A percentile compares a stretch with the other conserved stretches of the same genome.
phyloP scores from a whole-genome alignment of 768 basidiomycete genomes.

The Macrolepiota fuliginosa region DNA sequence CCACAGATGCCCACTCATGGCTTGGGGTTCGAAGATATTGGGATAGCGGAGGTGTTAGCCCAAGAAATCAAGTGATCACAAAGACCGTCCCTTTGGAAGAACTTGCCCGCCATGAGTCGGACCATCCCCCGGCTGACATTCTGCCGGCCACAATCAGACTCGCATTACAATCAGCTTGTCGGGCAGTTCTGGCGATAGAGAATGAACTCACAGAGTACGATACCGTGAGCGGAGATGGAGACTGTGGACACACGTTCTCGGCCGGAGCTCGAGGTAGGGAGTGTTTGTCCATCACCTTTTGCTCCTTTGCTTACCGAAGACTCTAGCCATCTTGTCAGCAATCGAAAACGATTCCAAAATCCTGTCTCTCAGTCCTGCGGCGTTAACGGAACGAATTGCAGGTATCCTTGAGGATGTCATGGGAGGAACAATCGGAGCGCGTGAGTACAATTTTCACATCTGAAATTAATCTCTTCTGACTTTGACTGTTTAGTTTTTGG shows the following conservation, averaged over 20 bases:
- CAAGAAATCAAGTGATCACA: not conserved
- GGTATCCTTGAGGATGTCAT: conserved; percentile 47
- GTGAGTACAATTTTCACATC: conserved; percentile 25
- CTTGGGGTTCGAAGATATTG: conserved; percentile 30
- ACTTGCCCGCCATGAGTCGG: not conserved
- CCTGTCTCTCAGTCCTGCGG: conserved; percentile 9
- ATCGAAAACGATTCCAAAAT: not conserved
- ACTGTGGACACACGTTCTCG: conserved; percentile 58
- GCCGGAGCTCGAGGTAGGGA: conserved; percentile 38
- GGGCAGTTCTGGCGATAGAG: conserved; percentile 42
- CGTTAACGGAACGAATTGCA: conserved; percentile 30
- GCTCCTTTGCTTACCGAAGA: not conserved
- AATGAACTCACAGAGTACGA: conserved; percentile 56
- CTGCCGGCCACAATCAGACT: not conserved
- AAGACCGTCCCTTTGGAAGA: not conserved
- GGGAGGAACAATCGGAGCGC: conserved; percentile 56
- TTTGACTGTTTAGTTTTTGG: conserved; percentile 32
- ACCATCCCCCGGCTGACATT: not conserved
- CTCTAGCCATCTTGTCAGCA: not conserved
- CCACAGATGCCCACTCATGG: conserved; percentile 43
- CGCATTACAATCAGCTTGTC: conserved; percentile 36
- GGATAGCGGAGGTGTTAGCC: conserved; percentile 11
- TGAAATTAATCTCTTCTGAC: not conserved
- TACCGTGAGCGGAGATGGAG: conserved; percentile 61
- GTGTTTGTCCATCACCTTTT: not conserved